A percentile compares a stretch with the other conserved stretches of the same genome.
Conservation (phyloP, 2,329 filamentous ascomycete genomes). For the Colletotrichum nymphaeae region DNA sequence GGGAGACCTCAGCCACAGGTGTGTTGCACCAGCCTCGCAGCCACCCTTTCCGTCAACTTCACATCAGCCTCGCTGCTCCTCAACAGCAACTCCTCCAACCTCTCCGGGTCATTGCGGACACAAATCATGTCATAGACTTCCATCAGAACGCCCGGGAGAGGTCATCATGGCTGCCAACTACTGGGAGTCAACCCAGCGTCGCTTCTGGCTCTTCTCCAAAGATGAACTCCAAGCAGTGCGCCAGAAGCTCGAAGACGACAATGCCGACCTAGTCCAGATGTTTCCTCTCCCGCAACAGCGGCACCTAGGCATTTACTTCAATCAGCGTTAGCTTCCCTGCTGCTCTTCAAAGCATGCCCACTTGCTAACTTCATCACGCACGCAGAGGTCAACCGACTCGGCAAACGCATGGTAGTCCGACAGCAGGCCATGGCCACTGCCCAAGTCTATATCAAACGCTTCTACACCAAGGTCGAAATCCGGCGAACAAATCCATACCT, state of each 20-base stretch:
- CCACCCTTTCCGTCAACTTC: background rate
- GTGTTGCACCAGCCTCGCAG: background rate
- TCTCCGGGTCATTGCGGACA: background rate
- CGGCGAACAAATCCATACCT: conserved; percentile 94
- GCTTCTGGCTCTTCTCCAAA: conserved; percentile 82
- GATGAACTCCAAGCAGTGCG: conserved; percentile 82
- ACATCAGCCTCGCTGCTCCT: background rate
- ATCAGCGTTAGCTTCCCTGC: conserved; percentile 71
- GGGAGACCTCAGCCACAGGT: conserved; percentile 4
- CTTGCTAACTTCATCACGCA: conserved; percentile 24
- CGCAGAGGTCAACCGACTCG: conserved; percentile 82
- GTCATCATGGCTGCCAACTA: conserved; percentile 88
- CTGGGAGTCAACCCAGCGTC: conserved; percentile 93
- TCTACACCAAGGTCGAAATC: conserved; percentile 92
- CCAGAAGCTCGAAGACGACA: conserved; percentile 80
- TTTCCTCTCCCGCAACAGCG: conserved; percentile 86
- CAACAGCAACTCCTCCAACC: background rate
- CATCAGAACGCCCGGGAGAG: background rate
- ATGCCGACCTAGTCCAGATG: conserved; percentile 78
- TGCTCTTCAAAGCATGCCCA: background rate
- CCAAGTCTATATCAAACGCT: conserved; percentile 93
- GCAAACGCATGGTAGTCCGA: conserved; percentile 83
- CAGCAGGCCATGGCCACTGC: conserved; percentile 96
- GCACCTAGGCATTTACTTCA: conserved; percentile 91
- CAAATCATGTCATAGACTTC: conserved; percentile 22